Evolutionary conservation across 1,139 yeast genomes (phyloP), one percentile per base, ranked within the genome.

Genomic region (Groenewaldozyma auringiensis): DNA sequence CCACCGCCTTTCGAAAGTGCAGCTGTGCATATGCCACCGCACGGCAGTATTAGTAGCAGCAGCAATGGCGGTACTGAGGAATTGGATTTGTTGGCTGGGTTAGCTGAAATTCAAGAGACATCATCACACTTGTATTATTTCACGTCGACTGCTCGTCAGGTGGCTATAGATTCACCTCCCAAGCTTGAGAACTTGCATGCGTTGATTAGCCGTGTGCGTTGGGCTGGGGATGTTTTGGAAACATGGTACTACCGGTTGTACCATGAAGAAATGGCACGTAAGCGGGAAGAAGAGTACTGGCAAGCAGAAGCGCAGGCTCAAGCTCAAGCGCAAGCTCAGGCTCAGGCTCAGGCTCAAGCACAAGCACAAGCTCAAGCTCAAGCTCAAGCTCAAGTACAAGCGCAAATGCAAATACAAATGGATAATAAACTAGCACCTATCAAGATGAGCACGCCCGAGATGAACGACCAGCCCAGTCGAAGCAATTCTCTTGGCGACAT

Each of bases 121-220:
- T 53, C 58, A 14, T 43, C 50, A 13, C 54, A 54, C 29, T 40
- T 55, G 41, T 55, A 53, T 41, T 48, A 54, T 42, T 51, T 55
- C 42, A 39, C 47, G 16, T 33, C 35, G 4, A 37, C 51, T 21
- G 53, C 53, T 20, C 33, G 34, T 3, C 50, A 47, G 29, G 38
- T 42, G 36, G 36, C 43, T 13, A 29, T 44, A 20, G 53, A 48
- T 17, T 20, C 43, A 2, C 51, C 51, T 11, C 54, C 51, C 16
- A 49, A 44, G 22, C 43, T 53, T 18, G 55, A 53, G 17, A 45
- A 47, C 34, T 41, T 53, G 42, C 53, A 50, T 38, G 49, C 51
- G n/a, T 43, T 54, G 37, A 43, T 54, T 35, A 42, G 45, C 17
- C 47, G 58, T 25, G 49, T 50, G 4, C 45, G 53, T 11, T 42